Conservation (phyloP, 257 asterid species). For the Verbascum thapsus region DNA sequence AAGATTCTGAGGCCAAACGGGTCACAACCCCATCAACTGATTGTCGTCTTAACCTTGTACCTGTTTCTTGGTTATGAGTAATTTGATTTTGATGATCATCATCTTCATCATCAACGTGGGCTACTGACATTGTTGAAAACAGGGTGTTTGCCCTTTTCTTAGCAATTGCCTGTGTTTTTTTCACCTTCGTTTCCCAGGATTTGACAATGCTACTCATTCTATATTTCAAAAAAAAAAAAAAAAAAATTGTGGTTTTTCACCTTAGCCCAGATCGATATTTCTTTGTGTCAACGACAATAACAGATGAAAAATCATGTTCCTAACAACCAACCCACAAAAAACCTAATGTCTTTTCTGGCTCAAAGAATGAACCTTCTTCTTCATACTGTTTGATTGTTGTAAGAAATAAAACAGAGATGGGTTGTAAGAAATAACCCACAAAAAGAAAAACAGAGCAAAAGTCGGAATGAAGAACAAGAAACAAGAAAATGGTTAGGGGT, state of each 20-base stretch:
- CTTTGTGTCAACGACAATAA: conserved; percentile 29
- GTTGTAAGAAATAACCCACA: no score
- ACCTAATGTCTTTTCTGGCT: no score
- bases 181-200: conserved; percentile 70
- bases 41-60: conserved; percentile 34
- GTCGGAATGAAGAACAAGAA: no score
- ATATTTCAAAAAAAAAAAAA: no score
- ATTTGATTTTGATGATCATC: not conserved
- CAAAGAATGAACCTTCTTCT: no score
- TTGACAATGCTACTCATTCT: conserved; percentile 69
- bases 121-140: conserved; percentile 78
- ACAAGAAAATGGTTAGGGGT: conserved; percentile 12
- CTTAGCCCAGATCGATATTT: conserved; percentile 50
- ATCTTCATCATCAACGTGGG: conserved; percentile 85
- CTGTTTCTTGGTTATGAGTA: conserved; percentile 27
- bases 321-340: conserved; percentile 4
- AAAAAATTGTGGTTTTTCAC: not conserved
- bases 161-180: conserved; percentile 61
- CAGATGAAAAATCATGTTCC: conserved; percentile 36
- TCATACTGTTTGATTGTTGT: no score
- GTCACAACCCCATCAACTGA: conserved; percentile 48
- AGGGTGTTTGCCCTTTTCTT: conserved; percentile 51
- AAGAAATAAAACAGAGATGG: no score
- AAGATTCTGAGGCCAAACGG: conserved; percentile 52
- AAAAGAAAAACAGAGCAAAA: no score